These are phyloP conservation scores for Ceratocystis harringtonii DNA, from an alignment of 2,329 filamentous ascomycete species.

Conservation along the genomic window DNA sequence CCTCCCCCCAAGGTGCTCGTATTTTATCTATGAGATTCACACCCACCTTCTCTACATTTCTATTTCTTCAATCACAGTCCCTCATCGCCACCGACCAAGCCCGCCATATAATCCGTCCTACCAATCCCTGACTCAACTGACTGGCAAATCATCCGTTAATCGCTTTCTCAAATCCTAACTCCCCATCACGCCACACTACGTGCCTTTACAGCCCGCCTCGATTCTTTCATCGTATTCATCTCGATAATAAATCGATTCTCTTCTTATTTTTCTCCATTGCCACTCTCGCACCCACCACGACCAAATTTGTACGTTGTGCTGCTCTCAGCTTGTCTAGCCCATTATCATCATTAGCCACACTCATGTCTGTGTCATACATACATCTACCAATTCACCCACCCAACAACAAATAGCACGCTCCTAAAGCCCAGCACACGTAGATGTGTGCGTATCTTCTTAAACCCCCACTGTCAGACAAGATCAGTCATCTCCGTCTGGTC, in stretches of 20 bases:
- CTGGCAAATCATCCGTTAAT: neutral
- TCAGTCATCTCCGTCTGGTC: neutral
- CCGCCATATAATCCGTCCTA: neutral
- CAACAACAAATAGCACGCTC: no score
- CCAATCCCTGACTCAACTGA: neutral
- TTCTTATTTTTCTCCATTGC: neutral
- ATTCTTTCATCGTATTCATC: neutral
- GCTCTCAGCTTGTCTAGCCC: neutral
- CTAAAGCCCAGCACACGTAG: no score
- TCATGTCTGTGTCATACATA: no score
- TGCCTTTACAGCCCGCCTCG: neutral
- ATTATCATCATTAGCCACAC: neutral
- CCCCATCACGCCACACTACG: neutral
- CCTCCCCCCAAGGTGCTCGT: neutral
- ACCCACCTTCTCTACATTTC: slow-evolving; percentile 12
- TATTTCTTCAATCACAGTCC: slow-evolving; percentile 7
- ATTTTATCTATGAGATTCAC: neutral
- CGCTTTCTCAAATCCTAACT: neutral
- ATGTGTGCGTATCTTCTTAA: neutral
- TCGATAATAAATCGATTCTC: neutral
- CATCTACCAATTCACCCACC: no score
- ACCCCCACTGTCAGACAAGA: slow-evolving; percentile 1
- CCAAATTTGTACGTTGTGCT: neutral
- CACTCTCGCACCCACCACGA: neutral
- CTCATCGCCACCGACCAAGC: neutral